Conservation (phyloP, 1,284 basidiomycete genomes). For the Fomes fomentarius region DNA sequence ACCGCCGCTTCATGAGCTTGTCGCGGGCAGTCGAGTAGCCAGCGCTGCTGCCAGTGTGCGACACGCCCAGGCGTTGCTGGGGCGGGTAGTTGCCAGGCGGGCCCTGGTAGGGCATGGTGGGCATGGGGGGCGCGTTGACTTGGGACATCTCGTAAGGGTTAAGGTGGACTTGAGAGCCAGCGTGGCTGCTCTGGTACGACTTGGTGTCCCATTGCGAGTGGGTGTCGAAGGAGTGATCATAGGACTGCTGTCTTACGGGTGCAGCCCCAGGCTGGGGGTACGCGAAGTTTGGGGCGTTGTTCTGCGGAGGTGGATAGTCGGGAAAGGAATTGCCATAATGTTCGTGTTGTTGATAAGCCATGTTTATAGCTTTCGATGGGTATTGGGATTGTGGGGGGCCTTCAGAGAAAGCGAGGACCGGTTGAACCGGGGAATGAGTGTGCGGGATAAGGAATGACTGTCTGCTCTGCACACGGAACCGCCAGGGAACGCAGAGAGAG, state of each 20-base stretch:
- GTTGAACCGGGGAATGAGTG: slow-evolving; percentile 15
- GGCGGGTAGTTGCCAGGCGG: slow-evolving; percentile 63
- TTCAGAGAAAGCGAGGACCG: neutral
- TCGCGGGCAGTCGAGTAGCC: slow-evolving; percentile 75
- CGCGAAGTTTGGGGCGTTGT: slow-evolving; percentile 43
- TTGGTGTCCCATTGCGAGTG: slow-evolving; percentile 63
- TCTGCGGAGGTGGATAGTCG: slow-evolving; percentile 41
- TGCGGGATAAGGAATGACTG: slow-evolving; percentile 20
- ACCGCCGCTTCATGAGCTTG: slow-evolving; percentile 77
- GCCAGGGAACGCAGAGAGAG: slow-evolving; percentile 26
- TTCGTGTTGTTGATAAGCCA: slow-evolving; percentile 62
- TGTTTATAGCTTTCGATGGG: slow-evolving; percentile 28
- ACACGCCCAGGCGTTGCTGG: slow-evolving; percentile 50
- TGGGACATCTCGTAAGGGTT: slow-evolving; percentile 65
- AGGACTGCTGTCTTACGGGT: slow-evolving; percentile 16
- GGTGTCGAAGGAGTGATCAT: slow-evolving; percentile 39
- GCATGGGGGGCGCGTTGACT: slow-evolving; percentile 54
- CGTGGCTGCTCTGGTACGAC: slow-evolving; percentile 65
- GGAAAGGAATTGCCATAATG: slow-evolving; percentile 37
- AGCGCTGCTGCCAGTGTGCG: slow-evolving; percentile 44
- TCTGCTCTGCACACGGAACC: slow-evolving; percentile 25
- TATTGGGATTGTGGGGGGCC: neutral
- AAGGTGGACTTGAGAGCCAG: slow-evolving; percentile 73
- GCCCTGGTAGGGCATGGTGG: slow-evolving; percentile 45
- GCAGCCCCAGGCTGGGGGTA: slow-evolving; percentile 20